phyloP scores from a whole-genome alignment of 768 basidiomycete species.

The Leccinum boreale region DNA sequence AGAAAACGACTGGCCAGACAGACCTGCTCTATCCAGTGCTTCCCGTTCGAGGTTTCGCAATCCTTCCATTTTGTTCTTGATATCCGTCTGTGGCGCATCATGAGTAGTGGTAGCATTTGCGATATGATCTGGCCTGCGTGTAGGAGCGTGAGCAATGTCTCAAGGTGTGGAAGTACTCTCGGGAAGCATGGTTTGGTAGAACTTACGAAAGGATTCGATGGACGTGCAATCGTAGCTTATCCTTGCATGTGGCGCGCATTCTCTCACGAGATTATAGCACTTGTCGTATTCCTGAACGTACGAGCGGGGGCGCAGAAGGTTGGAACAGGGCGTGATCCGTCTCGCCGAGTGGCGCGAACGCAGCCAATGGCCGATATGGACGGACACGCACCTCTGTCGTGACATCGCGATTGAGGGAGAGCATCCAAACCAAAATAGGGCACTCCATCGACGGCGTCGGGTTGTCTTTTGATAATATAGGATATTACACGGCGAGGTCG shows the following conservation, averaged over 20 bases:
- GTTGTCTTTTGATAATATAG: constrained; percentile 1
- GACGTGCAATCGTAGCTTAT: constrained; percentile 54
- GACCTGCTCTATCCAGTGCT: constrained; percentile 83
- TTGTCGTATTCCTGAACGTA: constrained; percentile 65
- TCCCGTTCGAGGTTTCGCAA: constrained; percentile 54
- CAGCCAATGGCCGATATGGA: neutral
- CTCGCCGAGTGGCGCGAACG: constrained; percentile 2
- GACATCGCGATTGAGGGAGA: constrained; percentile 73
- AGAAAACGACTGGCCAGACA: constrained; percentile 11
- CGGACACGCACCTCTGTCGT: constrained; percentile 50
- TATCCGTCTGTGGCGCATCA: constrained; percentile 84
- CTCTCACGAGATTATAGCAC: constrained; percentile 56
- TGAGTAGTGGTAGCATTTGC: constrained; percentile 72
- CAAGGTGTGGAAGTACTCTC: neutral
- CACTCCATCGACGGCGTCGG: constrained; percentile 40
- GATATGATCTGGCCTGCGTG: constrained; percentile 63
- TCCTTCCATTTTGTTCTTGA: constrained; percentile 75
- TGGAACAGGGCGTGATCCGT: neutral
- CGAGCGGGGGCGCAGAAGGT: neutral
- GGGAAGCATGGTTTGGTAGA: constrained; percentile 5
- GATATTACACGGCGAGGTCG: neutral
- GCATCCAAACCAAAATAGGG: constrained; percentile 78
- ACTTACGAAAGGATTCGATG: constrained; percentile 67
- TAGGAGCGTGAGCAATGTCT: neutral
- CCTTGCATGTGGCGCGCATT: constrained; percentile 57